A percentile compares a stretch with the other conserved stretches of the same genome.
Evolutionary conservation across 495 filamentous ascomycete species (phyloP).

Genomic region (Xylaria intraflava): DNA sequence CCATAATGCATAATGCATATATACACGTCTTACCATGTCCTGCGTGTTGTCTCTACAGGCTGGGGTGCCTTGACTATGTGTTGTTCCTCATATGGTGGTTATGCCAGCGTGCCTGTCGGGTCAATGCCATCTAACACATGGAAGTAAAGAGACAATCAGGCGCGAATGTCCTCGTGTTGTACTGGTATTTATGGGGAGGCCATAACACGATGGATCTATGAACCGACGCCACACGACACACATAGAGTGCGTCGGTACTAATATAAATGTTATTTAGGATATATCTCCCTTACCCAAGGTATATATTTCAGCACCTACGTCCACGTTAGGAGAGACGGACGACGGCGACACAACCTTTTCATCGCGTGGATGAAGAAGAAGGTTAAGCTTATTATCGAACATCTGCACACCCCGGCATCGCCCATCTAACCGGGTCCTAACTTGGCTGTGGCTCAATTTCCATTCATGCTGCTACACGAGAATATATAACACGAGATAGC

Average conservation of each 20-base stretch:
- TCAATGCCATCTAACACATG: constrained; percentile 1
- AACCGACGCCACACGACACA: too few species aligned
- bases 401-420: background rate
- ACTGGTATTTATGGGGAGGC: constrained; percentile 1
- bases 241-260: background rate
- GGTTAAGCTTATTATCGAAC: constrained; percentile 2
- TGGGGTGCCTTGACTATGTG: background rate
- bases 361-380: background rate
- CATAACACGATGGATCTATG: too few species aligned
- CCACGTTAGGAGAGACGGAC: background rate
- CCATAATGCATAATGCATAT: constrained; percentile 3
- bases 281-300: background rate
- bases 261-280: background rate
- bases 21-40: background rate
- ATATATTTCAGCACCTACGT: too few species aligned
- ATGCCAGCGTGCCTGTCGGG: background rate
- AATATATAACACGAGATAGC: background rate
- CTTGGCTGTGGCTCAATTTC: background rate
- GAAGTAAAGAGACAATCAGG: background rate
- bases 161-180: constrained; percentile 1
- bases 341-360: background rate
- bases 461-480: background rate
- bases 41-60: background rate
- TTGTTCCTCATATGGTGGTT: background rate
- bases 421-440: background rate